Evolutionary conservation across 805 yeast genomes (phyloP), one percentile per base, ranked within the genome.

Genomic region (Cyberlindnera subsufficiens): DNA sequence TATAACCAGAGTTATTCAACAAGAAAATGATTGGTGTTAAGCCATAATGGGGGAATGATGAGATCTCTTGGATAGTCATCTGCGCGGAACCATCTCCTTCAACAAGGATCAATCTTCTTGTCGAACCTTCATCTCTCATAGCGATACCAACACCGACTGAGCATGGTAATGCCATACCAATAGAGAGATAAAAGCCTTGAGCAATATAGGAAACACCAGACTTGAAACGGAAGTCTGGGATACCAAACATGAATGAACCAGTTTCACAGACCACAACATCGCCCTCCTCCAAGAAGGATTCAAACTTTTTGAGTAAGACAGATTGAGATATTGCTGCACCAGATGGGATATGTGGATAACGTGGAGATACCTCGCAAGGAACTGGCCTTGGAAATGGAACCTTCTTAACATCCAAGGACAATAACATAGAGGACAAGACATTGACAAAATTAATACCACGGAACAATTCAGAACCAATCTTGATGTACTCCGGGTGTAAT

Each of bases 61-160:
- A 77, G 39, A 82, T 63, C 58, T 90, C 97, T 69, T 90, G 96
- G 42, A 84, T 71, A 5, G 96, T 88, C 96, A 90, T 86, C 67
- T 87, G 96, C 2, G 96, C 91, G 3, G 96, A 82, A 1, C 97
- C 97, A 61, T 90, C 97, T 43, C 97, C 96, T 68, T 86, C 89
- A 15, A 87, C 65, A 19, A 89, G 67, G 17, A 87, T 69, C 37
- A 89, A 70, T 54, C 95, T 75, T 29, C 80, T 73, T 3, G 54
- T 40, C 6, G 68, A 66, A 35, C 53, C 57, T 38, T 71, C 52
- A 55, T 85, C 95, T 39, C 72, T 69, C 64, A 75, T 67, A 0
- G 91, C 96, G 42, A 86, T 66, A 16, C 86, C 80, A 20, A 82
- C 84, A 39, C 97, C 97, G 44, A 90, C 73, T 5, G 93, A 74